phyloP scores from a whole-genome alignment of 2,329 filamentous ascomycete species.

The Botrytis deweyae region DNA sequence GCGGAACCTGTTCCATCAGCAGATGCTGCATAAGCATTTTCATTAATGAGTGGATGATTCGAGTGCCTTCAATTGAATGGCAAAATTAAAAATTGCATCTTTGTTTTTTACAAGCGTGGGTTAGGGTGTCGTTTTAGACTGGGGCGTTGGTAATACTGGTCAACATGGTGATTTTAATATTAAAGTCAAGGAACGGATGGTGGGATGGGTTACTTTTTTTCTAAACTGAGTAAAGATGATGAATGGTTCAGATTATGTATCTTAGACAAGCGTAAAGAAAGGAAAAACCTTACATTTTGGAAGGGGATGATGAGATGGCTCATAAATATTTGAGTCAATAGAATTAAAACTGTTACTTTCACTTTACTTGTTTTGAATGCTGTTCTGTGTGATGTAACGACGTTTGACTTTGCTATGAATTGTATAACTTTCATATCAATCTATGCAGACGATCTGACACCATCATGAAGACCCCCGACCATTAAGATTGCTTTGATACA shows the following conservation, averaged over 20 bases:
- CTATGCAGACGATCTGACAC: neutral
- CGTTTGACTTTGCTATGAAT: neutral
- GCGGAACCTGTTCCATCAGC: conserved; percentile 77
- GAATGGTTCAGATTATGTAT: conserved; percentile 6
- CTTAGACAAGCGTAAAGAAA: neutral
- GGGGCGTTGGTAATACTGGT: conserved; percentile 25
- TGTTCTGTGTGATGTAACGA: neutral
- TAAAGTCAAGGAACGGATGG: conserved; percentile 7
- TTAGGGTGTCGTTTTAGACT: conserved; percentile 20
- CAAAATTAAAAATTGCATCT: conserved; percentile 19
- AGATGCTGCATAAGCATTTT: conserved; percentile 65
- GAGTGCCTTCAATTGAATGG: conserved; percentile 1
- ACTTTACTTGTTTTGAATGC: rapidly evolving
- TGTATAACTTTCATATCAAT: neutral
- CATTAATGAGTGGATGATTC: conserved; percentile 18
- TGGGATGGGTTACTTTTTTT: neutral
- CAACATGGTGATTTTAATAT: conserved; percentile 18
- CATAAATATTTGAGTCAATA: neutral
- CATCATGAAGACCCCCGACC: neutral
- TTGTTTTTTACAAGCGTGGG: conserved; percentile 27
- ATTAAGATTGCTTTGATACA: neutral
- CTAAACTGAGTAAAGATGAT: neutral
- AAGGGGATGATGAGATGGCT: neutral
- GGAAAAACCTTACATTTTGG: neutral
- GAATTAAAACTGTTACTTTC: neutral